Evolutionary conservation across 2,329 filamentous ascomycete species (phyloP), one percentile per base, ranked within the genome.

Genomic region (Blastomyces emzantsi): DNA sequence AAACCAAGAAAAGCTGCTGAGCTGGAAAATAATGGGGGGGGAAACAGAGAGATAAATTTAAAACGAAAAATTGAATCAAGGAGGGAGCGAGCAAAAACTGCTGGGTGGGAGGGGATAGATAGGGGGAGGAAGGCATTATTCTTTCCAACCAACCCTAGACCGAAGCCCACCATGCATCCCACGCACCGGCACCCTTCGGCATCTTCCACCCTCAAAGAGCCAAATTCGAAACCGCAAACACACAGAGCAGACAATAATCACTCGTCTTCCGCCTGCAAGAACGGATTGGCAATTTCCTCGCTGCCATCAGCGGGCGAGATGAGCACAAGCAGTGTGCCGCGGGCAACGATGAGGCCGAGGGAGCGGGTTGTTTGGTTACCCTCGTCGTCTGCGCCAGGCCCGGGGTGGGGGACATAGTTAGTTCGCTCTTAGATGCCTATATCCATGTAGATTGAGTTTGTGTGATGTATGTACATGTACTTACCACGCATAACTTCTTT

Each of bases 261-360:
- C 55, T 63, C 41, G 68, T 91, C 88, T 58, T 91, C 88, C 30
- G 83, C 81, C 72, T 90, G 86, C 62, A 89, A 81, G 73, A 97
- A 99, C 0, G 94, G 94, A 75, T 99, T 99, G 70, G 89, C 85
- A 71, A 99, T 99, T 77, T 93, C 88, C 78, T 97, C 92, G 78
- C 91, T 97, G 63, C 94, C 94, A 73, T 97, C 92, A 61, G 94
- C 84, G 3, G 94, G 94, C 66, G 90, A 94, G 73, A 99, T 90
- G 66, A 96, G 84, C 49, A 97, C 93, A 63, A 99, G 86, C 57
- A 99, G 82, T 8, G 94, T 97, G 65, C 94, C 94, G 68, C 94
- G 87, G 51, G 91, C 93, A 61, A 96, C 94, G 25, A 96, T 87
- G 59, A 97, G 83, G 61, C 92, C 92, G 25, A 96, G 86, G 22